A percentile compares a stretch with the other conserved stretches of the same genome.
Conservation (phyloP, 352 stramenopile genomes). For the Aphanomyces cochlioides region DNA sequence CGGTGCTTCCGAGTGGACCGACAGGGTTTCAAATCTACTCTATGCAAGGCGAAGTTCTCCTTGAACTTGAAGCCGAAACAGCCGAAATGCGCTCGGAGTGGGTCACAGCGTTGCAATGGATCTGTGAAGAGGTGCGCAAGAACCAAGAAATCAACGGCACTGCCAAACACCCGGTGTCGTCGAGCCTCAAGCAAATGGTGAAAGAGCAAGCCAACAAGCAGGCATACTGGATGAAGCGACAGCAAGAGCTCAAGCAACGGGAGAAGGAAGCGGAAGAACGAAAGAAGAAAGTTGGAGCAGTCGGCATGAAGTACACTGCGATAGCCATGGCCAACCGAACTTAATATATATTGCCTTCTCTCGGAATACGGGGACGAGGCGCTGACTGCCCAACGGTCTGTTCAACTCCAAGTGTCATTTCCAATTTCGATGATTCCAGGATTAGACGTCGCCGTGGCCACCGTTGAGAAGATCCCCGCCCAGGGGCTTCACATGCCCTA, state of each 20-base stretch:
- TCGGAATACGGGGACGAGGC: not conserved
- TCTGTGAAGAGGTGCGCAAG: conserved; percentile 54
- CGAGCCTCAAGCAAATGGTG: conserved; percentile 65
- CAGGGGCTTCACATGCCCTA: not conserved
- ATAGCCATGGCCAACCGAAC: conserved; percentile 68
- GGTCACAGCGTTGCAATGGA: conserved; percentile 71
- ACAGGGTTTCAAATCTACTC: conserved; percentile 52
- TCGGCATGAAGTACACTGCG: conserved; percentile 80
- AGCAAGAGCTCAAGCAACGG: conserved; percentile 67
- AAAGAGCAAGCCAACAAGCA: conserved; percentile 75
- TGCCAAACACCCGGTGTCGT: conserved; percentile 34
- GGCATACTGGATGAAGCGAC: conserved; percentile 71
- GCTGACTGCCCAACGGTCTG: not conserved
- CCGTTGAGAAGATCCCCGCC: not conserved
- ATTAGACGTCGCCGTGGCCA: not conserved
- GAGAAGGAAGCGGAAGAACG: conserved; percentile 70
- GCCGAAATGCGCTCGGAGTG: conserved; percentile 60
- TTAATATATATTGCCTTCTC: conserved; percentile 2
- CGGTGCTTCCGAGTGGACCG: conserved; percentile 36
- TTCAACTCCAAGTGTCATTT: not conserved
- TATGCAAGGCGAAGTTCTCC: conserved; percentile 52
- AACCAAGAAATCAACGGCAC: conserved; percentile 37
- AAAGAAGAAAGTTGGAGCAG: conserved; percentile 69
- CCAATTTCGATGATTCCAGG: not conserved
- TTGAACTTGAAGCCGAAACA: conserved; percentile 70